Evolutionary conservation across 2,329 filamentous ascomycete species (phyloP).

Genomic region (Fusarium albidum): DNA sequence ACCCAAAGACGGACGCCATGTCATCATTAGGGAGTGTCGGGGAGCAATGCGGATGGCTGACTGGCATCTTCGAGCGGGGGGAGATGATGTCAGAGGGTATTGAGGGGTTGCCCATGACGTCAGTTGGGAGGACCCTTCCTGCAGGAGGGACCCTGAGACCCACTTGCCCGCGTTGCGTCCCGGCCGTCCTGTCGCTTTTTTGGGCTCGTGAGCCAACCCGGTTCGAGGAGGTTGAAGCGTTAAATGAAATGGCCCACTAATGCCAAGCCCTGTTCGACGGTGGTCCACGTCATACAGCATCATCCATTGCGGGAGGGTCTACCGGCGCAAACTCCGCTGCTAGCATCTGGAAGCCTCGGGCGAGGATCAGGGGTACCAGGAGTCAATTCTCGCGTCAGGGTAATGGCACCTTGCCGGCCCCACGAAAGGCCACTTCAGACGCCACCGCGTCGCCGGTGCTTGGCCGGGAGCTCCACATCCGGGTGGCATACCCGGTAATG

Average conservation of each 20-base stretch:
- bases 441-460: slow-evolving; percentile 30
- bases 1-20: slow-evolving; percentile 35
- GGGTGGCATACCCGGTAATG: slow-evolving; percentile 96
- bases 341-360: slow-evolving; percentile 1
- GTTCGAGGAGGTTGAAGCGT: slow-evolving; percentile 23
- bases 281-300: slow-evolving; percentile 42
- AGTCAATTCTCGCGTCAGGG: not conserved
- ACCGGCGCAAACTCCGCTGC: slow-evolving; percentile 9
- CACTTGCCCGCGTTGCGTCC: slow-evolving; percentile 27
- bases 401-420: not conserved
- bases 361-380: slow-evolving; percentile 1
- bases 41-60: slow-evolving; percentile 8
- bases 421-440: slow-evolving; percentile 14
- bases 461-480: slow-evolving; percentile 30
- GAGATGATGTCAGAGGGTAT: slow-evolving; percentile 24
- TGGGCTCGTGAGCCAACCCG: slow-evolving; percentile 21
- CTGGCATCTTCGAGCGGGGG: slow-evolving; percentile 15
- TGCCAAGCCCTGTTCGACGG: slow-evolving; percentile 31
- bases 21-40: slow-evolving; percentile 35
- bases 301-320: slow-evolving; percentile 25
- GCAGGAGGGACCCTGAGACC: slow-evolving; percentile 42
- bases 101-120: slow-evolving; percentile 22
- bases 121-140: slow-evolving; percentile 41
- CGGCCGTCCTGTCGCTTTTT: slow-evolving; percentile 19
- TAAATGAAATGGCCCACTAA: slow-evolving; percentile 25